Percentiles rank a stretch among this genome's conserved stretches.
Evolutionary conservation across 2,329 filamentous ascomycete species (phyloP).

Genomic region (Calonectria ilicicola): DNA sequence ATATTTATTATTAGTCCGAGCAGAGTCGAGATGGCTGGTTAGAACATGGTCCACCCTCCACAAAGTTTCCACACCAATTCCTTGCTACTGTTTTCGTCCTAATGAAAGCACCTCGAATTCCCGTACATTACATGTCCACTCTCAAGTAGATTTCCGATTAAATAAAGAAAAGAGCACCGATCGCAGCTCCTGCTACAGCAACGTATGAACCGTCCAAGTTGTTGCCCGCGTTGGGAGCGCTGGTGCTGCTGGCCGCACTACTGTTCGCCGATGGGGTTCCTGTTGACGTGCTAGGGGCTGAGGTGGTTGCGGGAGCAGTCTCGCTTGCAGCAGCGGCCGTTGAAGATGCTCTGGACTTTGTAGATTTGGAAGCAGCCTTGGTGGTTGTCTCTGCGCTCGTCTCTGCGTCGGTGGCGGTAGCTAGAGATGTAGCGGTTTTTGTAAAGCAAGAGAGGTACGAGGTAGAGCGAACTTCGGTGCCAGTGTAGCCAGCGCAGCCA

Average conservation of each 20-base stretch:
- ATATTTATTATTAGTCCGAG: no score
- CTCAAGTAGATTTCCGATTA: not conserved
- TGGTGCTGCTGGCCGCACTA: not conserved
- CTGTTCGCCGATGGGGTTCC: not conserved
- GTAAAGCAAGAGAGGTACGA: conserved; percentile 34
- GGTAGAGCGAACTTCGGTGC: conserved; percentile 43
- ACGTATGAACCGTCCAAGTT: conserved; percentile 13
- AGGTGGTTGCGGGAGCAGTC: conserved; percentile 7
- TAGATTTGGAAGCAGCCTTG: not conserved
- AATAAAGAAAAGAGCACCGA: conserved; percentile 19
- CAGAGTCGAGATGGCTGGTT: no score
- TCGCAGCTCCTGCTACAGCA: not conserved
- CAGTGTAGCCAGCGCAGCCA: conserved; percentile 58
- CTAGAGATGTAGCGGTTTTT: conserved; percentile 19
- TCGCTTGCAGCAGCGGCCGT: not conserved
- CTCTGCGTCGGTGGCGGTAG: not conserved
- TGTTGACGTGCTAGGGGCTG: conserved; percentile 15
- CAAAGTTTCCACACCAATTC: no score
- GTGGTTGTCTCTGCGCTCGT: not conserved
- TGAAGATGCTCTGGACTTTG: not conserved
- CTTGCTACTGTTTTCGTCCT: no score
- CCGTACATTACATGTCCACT: not conserved
- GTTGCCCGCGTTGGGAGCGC: conserved; percentile 14
- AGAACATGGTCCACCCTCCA: no score
- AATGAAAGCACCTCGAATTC: not conserved